phyloP scores from a whole-genome alignment of 352 stramenopile species.

The Globisporangium parvum region DNA sequence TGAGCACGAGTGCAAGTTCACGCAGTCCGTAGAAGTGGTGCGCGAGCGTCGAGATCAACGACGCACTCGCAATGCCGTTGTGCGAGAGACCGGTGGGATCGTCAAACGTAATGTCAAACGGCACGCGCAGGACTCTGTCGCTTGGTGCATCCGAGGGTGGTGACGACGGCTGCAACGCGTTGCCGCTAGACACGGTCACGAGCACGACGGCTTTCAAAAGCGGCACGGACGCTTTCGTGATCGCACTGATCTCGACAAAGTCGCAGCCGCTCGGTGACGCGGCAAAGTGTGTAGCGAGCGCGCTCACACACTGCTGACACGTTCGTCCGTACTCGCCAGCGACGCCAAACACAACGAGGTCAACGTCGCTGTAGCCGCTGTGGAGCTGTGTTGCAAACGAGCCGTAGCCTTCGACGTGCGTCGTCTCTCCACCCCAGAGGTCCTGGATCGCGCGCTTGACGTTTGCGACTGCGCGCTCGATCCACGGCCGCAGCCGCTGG shows the following conservation, averaged over 20 bases:
- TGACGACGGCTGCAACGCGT: neutral
- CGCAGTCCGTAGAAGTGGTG: conserved; percentile 70
- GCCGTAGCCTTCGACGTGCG: conserved; percentile 61
- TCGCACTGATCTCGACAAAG: conserved; percentile 59
- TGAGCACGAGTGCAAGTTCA: conserved; percentile 84
- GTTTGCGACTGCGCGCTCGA: conserved; percentile 46
- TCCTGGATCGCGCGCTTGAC: conserved; percentile 37
- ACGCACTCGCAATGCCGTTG: conserved; percentile 71
- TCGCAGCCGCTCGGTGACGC: conserved; percentile 4
- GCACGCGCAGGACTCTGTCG: conserved; percentile 29
- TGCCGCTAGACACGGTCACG: neutral
- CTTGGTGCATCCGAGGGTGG: neutral
- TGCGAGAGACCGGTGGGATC: conserved; percentile 48
- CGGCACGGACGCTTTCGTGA: conserved; percentile 68
- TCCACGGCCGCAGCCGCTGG: conserved; percentile 23
- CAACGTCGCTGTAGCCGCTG: conserved; percentile 59
- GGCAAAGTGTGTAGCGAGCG: conserved; percentile 21
- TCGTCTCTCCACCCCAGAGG: conserved; percentile 35
- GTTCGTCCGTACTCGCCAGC: conserved; percentile 35
- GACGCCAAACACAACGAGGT: conserved; percentile 74
- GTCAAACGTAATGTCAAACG: conserved; percentile 85
- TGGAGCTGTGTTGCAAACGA: conserved; percentile 73
- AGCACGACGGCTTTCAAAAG: conserved; percentile 72
- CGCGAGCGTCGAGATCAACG: conserved; percentile 57
- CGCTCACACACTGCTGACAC: conserved; percentile 51